A percentile compares a stretch with the other conserved stretches of the same genome.
Conservation (phyloP, 306 rosid species). For the Vigna angularis region DNA sequence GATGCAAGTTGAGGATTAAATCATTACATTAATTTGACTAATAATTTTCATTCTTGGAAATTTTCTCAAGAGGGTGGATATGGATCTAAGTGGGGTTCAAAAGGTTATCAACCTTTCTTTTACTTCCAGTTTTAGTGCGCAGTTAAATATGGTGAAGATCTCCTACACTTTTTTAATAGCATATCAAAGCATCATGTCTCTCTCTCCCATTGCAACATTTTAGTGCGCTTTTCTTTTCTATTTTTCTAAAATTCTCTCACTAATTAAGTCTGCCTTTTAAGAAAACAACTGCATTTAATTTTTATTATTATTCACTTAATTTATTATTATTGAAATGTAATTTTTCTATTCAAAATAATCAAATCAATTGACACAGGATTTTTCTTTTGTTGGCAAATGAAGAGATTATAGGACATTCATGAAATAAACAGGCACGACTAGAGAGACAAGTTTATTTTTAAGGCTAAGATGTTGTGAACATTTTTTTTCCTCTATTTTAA, state of each 20-base stretch:
- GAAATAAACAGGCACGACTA: no score
- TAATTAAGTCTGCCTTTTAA: no score
- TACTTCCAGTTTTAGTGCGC: neutral
- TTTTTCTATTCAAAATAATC: no score
- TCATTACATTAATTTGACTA: conserved; percentile 49
- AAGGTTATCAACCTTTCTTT: conserved; percentile 45
- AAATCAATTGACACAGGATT: no score
- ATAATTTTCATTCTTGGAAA: neutral
- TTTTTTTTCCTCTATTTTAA: no score
- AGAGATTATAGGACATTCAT: no score
- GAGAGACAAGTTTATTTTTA: no score
- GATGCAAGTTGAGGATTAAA: conserved; percentile 36
- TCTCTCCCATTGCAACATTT: neutral
- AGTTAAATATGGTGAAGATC: conserved; percentile 37
- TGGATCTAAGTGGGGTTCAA: conserved; percentile 63
- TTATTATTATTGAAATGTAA: no score
- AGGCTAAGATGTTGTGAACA: no score
- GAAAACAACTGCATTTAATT: no score
- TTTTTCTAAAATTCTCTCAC: neutral
- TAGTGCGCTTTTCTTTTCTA: conserved; percentile 1
- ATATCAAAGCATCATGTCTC: neutral
- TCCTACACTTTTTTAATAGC: conserved; percentile 42
- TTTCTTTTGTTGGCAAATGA: no score
- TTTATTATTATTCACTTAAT: no score
- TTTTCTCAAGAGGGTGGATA: neutral